Evolutionary conservation across 352 stramenopile species (phyloP).

Genomic region (Phytophthora hybrid): DNA sequence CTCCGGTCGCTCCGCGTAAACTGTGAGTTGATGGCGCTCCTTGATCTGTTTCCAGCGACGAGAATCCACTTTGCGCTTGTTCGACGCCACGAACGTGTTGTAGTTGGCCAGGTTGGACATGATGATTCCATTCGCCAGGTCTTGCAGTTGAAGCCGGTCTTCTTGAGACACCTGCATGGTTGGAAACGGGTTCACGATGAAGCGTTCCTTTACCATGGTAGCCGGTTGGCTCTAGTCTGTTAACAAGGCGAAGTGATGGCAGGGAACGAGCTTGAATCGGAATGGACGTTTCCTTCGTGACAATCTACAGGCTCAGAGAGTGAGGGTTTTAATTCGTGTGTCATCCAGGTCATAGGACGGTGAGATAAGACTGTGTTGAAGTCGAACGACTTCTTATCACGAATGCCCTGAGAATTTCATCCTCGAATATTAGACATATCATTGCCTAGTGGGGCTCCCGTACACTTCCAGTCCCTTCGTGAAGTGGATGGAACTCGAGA

Average conservation of each 20-base stretch:
- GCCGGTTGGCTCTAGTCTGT: background rate
- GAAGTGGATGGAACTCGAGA: too few species aligned
- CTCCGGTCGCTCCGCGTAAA: constrained; percentile 38
- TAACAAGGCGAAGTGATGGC: too few species aligned
- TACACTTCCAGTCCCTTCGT: too few species aligned
- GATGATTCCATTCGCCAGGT: constrained; percentile 33
- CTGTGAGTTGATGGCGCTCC: constrained; percentile 38
- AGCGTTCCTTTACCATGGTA: constrained; percentile 33
- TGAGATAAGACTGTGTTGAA: background rate
- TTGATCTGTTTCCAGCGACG: constrained; percentile 48
- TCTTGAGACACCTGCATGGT: constrained; percentile 29
- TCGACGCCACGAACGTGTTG: constrained; percentile 29
- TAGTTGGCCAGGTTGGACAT: constrained; percentile 25
- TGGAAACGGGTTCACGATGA: constrained; percentile 46
- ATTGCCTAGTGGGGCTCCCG: too few species aligned
- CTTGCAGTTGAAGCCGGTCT: constrained; percentile 28
- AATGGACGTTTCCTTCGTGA: too few species aligned
- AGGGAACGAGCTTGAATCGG: too few species aligned
- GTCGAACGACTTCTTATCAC: background rate
- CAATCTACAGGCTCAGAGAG: too few species aligned
- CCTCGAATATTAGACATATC: background rate
- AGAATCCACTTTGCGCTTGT: constrained; percentile 30
- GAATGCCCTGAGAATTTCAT: background rate
- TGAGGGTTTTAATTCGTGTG: too few species aligned
- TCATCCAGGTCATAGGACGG: background rate